Evolutionary conservation across 768 basidiomycete genomes (phyloP).

Genomic region (Leucosporidium creatinivorum): DNA sequence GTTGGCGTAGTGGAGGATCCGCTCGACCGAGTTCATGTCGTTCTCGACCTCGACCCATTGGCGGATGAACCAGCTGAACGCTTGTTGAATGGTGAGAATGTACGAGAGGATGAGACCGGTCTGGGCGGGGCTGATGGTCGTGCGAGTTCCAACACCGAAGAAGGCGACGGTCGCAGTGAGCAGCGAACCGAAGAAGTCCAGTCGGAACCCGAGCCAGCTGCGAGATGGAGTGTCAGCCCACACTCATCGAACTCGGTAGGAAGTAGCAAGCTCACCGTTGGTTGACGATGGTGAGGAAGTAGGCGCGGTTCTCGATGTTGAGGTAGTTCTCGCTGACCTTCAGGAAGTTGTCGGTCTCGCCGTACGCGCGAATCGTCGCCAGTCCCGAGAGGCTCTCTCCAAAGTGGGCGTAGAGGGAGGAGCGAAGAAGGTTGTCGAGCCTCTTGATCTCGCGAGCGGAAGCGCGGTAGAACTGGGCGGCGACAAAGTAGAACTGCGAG

Average conservation of each 20-base stretch:
- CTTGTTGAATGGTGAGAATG: conserved; percentile 41
- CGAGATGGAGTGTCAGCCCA: conserved; percentile 11
- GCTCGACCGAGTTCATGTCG: conserved; percentile 65
- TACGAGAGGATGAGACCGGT: conserved; percentile 66
- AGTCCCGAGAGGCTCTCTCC: conserved; percentile 63
- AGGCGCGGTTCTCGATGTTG: conserved; percentile 81
- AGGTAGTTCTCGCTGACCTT: conserved; percentile 66
- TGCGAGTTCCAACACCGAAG: conserved; percentile 65
- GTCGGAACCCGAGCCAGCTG: conserved; percentile 76
- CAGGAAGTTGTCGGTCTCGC: conserved; percentile 61
- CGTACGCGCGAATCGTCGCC: conserved; percentile 74
- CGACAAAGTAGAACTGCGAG: conserved; percentile 54
- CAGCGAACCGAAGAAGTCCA: conserved; percentile 73
- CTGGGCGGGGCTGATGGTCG: conserved; percentile 67
- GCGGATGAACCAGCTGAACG: conserved; percentile 62
- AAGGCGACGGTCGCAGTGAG: conserved; percentile 54
- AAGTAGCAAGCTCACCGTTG: conserved; percentile 49
- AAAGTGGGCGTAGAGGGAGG: conserved; percentile 83
- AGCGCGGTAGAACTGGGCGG: conserved; percentile 72
- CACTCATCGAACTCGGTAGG: neutral
- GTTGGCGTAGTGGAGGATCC: conserved; percentile 71
- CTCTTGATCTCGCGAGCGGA: conserved; percentile 82
- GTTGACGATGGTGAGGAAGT: conserved; percentile 77
- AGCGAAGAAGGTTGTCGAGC: conserved; percentile 74
- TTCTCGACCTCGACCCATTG: conserved; percentile 67